Evolutionary conservation across 2,329 filamentous ascomycete species (phyloP), one percentile per base, ranked within the genome.

Genomic region (Madurella fahalii): DNA sequence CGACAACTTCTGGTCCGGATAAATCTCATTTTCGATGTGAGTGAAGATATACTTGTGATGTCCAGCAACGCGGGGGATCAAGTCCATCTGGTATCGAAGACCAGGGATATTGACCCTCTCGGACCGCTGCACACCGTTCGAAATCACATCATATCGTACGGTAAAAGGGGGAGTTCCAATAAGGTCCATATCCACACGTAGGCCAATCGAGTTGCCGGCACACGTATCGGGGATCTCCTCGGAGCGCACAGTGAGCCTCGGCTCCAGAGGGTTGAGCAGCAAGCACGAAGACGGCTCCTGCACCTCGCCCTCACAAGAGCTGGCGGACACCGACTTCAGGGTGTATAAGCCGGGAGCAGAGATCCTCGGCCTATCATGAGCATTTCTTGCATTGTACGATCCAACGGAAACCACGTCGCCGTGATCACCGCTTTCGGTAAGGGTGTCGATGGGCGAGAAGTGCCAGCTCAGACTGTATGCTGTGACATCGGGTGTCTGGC

Each of bases 201-300:
- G 80, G 40, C 94, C 94, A 58, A 99, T 89, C 0, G 94, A 90
- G 66, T 91, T 96, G 46, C 92, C 91, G 37, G 92, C 93, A 69
- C 94, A 99, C 68, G 95, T 95, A 70, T 99, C 94, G 50, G 90
- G 88, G 42, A 99, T 91, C 58, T 91, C 86, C 63, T 95, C 88
- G 7, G 84, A 79, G 32, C 80, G 81, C 47, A 99, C 76, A 4
- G 82, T 77, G 54, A 99, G 70, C 52, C 86, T 83, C 9, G 94
- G 94, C 71, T 96, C 86, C 0, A 94, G 86, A 5, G 94, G 94
- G 61, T 97, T 99, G 61, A 95, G 79, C 51, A 99, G 76, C 55
- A 96, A 78, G 69, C 93, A 97, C n/a, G 92, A 94, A 2, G 93
- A 89, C 30, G 94, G 94, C 69, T 99, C 94, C 60, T 93, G 80